phyloP scores from a whole-genome alignment of 2,329 filamentous ascomycete genomes.

The Pseudopithomyces maydicus region DNA sequence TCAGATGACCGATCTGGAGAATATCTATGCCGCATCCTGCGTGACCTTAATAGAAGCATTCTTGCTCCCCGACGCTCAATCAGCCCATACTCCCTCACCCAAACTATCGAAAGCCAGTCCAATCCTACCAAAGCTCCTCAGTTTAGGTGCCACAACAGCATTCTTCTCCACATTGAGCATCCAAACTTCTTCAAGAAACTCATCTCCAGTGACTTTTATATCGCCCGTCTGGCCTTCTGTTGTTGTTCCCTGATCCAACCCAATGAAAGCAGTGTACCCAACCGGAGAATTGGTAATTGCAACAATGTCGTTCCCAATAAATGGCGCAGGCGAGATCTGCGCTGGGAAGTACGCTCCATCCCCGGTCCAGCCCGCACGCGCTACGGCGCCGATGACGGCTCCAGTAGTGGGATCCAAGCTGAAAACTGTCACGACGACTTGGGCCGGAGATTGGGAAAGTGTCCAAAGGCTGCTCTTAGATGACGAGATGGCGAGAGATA shows the following conservation, averaged over 20 bases:
- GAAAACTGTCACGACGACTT: constrained; percentile 23
- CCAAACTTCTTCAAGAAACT: constrained; percentile 10
- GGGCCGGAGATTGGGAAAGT: constrained; percentile 20
- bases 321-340: constrained; percentile 20
- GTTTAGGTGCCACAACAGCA: constrained; percentile 5
- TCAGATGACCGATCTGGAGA: too few relatives aligned
- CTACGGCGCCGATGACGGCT: constrained; percentile 19
- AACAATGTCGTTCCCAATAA: constrained; percentile 19
- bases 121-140: constrained; percentile 14
- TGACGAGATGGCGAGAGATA: constrained; percentile 21
- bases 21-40: too few relatives aligned
- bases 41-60: not conserved
- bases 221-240: not conserved
- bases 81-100: constrained; percentile 43
- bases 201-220: constrained; percentile 2
- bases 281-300: constrained; percentile 23
- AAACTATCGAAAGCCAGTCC: constrained; percentile 11
- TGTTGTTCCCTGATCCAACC: constrained; percentile 13
- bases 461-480: constrained; percentile 26
- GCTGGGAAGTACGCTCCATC: constrained; percentile 14
- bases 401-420: constrained; percentile 23
- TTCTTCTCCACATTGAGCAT: constrained; percentile 7
- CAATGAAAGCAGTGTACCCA: constrained; percentile 23
- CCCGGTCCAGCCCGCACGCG: constrained; percentile 22
- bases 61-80: constrained; percentile 11